phyloP scores from a whole-genome alignment of 441 rosid species.

The Corymbia calophylla region DNA sequence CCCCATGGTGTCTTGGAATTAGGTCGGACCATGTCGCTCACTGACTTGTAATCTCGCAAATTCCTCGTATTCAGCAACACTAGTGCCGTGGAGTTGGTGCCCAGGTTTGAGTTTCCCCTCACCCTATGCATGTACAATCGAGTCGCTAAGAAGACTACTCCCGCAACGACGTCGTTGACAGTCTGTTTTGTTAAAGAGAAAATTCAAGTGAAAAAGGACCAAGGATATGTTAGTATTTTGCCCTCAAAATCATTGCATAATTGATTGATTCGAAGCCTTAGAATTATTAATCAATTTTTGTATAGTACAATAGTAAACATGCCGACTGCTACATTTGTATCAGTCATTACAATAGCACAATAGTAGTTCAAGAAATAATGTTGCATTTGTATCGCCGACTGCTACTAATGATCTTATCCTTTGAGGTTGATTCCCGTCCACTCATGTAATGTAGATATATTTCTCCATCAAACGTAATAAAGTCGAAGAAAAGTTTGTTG shows the following conservation, averaged over 20 bases:
- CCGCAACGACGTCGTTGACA: conserved; percentile 37
- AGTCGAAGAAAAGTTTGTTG: not conserved
- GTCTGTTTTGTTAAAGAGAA: conserved; percentile 13
- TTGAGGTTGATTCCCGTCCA: not conserved
- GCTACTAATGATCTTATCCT: not conserved
- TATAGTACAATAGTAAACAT: not conserved
- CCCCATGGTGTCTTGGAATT: conserved; percentile 35
- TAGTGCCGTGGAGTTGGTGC: conserved; percentile 21
- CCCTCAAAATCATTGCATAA: not conserved
- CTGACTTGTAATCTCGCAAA: conserved; percentile 25
- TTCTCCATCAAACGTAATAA: not conserved
- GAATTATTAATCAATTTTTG: not conserved
- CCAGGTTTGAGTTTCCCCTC: not conserved
- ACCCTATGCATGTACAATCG: conserved; percentile 35
- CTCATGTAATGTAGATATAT: not conserved
- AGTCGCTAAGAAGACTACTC: conserved; percentile 30
- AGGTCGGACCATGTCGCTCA: conserved; percentile 36
- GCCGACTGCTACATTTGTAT: not conserved
- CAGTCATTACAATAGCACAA: no score
- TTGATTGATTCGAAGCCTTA: not conserved
- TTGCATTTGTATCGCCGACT: not conserved
- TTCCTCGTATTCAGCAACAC: conserved; percentile 38
- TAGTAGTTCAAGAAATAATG: not conserved
- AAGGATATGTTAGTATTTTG: not conserved
- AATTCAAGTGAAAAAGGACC: not conserved